Percentiles rank a stretch among this genome's conserved stretches.
phyloP scores from a whole-genome alignment of 257 asterid species.

The Solanum chmielewskii region DNA sequence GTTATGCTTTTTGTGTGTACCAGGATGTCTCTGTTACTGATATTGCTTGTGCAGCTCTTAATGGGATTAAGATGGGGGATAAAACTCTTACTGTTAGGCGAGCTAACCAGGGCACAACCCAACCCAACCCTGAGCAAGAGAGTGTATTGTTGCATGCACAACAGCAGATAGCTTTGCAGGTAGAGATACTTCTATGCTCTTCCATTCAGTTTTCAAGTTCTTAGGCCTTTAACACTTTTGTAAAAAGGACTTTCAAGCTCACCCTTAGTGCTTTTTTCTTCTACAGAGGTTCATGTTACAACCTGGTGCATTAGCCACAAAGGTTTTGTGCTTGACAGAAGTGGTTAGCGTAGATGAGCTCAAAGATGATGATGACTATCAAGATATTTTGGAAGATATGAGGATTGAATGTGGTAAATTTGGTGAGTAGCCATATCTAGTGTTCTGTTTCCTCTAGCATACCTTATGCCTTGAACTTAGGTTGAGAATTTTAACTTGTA shows the following conservation, averaged over 20 bases:
- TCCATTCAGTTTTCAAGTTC: not conserved
- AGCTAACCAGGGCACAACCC: slow-evolving; percentile 79
- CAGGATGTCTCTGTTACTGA: slow-evolving; percentile 88
- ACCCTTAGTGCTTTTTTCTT: not conserved
- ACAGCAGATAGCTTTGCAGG: slow-evolving; percentile 93
- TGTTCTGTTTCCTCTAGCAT: slow-evolving; percentile 2
- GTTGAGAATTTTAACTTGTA: slow-evolving; percentile 8
- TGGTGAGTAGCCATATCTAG: slow-evolving; percentile 7
- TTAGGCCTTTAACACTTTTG: not conserved
- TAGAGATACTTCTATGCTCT: slow-evolving; percentile 5
- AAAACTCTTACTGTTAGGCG: slow-evolving; percentile 93
- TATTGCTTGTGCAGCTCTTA: slow-evolving; percentile 95
- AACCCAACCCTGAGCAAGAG: slow-evolving; percentile 93
- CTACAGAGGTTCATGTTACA: slow-evolving; percentile 66
- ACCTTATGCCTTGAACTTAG: not conserved
- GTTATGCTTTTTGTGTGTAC: slow-evolving; percentile 95
- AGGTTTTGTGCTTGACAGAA: slow-evolving; percentile 74
- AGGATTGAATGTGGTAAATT: slow-evolving; percentile 72
- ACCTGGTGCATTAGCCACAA: slow-evolving; percentile 52
- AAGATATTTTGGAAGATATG: slow-evolving; percentile 83
- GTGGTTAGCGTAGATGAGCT: slow-evolving; percentile 68
- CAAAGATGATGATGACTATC: slow-evolving; percentile 64
- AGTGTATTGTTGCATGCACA: slow-evolving; percentile 81
- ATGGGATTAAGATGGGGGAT: slow-evolving; percentile 97
- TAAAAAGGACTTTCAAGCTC: not conserved